Percentiles rank a stretch among this genome's conserved stretches.
These are phyloP conservation scores for Solanum corneliomulleri DNA, from an alignment of 257 asterid species.

Conservation along the genomic window DNA sequence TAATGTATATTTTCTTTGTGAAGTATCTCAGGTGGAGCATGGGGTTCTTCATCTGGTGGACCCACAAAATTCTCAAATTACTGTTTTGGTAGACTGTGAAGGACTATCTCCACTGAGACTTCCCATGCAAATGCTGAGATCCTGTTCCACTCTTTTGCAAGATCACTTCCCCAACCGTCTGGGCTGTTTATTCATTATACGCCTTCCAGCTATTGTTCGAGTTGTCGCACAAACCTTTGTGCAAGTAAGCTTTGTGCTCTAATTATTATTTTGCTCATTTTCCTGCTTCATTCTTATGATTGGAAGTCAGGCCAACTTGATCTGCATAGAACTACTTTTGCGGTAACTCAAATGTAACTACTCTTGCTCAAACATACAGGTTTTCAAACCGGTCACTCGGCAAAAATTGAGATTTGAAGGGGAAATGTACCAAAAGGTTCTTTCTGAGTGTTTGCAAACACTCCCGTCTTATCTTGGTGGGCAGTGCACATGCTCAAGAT, in stretches of 20 bases:
- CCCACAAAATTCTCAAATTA: conserved; percentile 50
- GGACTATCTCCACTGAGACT: conserved; percentile 55
- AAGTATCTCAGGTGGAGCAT: conserved; percentile 94
- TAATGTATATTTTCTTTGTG: conserved; percentile 22
- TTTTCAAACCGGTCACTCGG: conserved; percentile 75
- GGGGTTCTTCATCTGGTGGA: conserved; percentile 65
- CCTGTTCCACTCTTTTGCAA: conserved; percentile 71
- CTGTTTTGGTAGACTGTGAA: conserved; percentile 82
- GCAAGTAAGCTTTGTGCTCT: conserved; percentile 37
- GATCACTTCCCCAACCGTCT: conserved; percentile 84
- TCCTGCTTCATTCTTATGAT: background rate
- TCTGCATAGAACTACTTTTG: background rate
- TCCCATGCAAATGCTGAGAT: conserved; percentile 76
- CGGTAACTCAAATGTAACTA: background rate
- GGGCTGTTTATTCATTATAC: conserved; percentile 63
- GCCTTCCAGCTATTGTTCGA: conserved; percentile 85
- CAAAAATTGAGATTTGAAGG: conserved; percentile 79
- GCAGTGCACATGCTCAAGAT: conserved; percentile 54
- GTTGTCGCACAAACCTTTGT: conserved; percentile 74
- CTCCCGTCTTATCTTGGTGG: conserved; percentile 87
- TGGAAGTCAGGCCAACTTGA: background rate
- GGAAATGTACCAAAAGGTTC: conserved; percentile 35
- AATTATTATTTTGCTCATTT: background rate
- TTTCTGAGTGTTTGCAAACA: conserved; percentile 39
- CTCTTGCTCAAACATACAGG: conserved; percentile 24